These are phyloP conservation scores for Leishmania amazonensis DNA, from an alignment of 208 protist species.

Conservation along the genomic window DNA sequence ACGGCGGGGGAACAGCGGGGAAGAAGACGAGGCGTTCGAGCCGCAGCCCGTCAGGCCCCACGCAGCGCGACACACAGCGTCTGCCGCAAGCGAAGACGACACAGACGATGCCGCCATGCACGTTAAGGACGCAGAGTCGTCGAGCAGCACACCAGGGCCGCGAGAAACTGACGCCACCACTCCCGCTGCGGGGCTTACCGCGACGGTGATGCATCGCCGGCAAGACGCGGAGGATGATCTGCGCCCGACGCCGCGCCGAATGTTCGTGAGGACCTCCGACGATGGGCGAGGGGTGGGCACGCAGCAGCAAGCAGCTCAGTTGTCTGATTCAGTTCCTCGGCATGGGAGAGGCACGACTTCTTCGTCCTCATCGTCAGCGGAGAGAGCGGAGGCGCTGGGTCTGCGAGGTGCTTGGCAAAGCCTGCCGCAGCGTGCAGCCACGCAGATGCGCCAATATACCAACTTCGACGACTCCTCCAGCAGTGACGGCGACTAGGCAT, in stretches of 20 bases:
- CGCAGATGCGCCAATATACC: constrained; percentile 26
- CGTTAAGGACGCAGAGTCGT: constrained; percentile 6
- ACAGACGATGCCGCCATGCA: constrained; percentile 26
- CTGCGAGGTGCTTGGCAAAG: constrained; percentile 5
- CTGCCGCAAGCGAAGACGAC: constrained; percentile 10
- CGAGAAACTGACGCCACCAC: background rate
- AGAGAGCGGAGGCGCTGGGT: constrained; percentile 21
- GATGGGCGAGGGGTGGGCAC: constrained; percentile 17
- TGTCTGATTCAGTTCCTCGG: constrained; percentile 32
- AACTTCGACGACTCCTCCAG: constrained; percentile 46
- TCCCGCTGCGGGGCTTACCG: background rate
- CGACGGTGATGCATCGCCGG: constrained; percentile 14
- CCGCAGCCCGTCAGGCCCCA: background rate
- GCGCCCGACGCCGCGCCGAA: constrained; percentile 35
- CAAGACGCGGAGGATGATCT: constrained; percentile 14
- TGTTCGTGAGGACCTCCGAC: constrained; percentile 32
- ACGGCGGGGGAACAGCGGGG: background rate
- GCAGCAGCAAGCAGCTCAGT: constrained; percentile 19
- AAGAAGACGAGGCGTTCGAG: background rate
- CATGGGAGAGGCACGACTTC: constrained; percentile 52
- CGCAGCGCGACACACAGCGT: background rate
- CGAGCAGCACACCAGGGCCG: background rate
- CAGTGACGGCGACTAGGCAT: constrained; percentile 13
- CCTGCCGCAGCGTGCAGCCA: constrained; percentile 8
- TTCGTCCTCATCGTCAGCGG: constrained; percentile 47